phyloP scores from a whole-genome alignment of 2,329 filamentous ascomycete genomes.

The Chaetomiaceae sp. region DNA sequence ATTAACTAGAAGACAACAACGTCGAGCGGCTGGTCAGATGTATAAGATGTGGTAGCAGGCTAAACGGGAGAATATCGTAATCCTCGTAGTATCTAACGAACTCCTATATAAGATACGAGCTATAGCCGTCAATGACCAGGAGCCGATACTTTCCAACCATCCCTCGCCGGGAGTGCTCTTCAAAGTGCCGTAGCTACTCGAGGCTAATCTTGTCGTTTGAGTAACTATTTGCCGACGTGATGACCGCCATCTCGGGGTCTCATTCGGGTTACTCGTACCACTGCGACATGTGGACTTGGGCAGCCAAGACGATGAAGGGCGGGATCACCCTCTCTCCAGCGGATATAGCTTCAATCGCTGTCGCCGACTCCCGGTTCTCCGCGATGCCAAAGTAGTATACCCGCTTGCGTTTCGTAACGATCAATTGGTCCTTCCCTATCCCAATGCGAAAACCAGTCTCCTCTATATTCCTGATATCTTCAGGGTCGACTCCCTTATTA shows the following conservation, averaged over 20 bases:
- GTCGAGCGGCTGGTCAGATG: too few species aligned
- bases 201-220: not conserved
- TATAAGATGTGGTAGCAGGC: too few species aligned
- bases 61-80: too few species aligned
- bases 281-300: not conserved
- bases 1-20: too few species aligned
- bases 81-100: too few species aligned
- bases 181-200: too few species aligned
- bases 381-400: not conserved
- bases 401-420: constrained; percentile 1
- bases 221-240: not conserved
- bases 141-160: too few species aligned
- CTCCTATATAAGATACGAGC: too few species aligned
- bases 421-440: too few species aligned
- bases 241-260: not conserved
- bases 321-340: not conserved
- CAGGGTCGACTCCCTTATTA: not conserved
- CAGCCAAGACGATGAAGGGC: not conserved
- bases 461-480: constrained; percentile 1
- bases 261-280: constrained; percentile 1
- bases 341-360: not conserved
- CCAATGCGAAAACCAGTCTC: constrained; percentile 1
- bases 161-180: too few species aligned
- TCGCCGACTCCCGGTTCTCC: not conserved
- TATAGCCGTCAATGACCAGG: too few species aligned